Conservation (phyloP, 2,329 filamentous ascomycete species). For the Epicoccum sorghinum region DNA sequence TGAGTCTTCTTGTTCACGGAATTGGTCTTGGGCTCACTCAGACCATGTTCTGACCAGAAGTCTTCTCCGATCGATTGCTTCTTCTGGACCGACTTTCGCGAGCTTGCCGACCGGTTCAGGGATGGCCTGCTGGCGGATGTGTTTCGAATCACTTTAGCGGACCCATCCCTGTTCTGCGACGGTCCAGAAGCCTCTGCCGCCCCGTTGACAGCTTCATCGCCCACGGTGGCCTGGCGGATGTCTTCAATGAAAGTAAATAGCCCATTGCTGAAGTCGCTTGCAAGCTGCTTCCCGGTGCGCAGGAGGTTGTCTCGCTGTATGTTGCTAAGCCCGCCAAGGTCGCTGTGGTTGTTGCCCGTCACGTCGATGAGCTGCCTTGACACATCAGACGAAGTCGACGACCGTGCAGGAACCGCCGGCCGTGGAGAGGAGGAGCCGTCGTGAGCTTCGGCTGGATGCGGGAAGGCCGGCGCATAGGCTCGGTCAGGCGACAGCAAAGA, state of each 20-base stretch:
- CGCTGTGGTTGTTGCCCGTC: conserved; percentile 38
- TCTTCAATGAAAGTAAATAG: conserved; percentile 96
- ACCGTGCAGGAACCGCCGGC: conserved; percentile 22
- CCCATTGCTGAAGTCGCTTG: conserved; percentile 86
- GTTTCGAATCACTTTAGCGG: conserved; percentile 37
- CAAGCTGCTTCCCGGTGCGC: conserved; percentile 72
- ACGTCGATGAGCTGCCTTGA: conserved; percentile 34
- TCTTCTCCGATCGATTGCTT: conserved; percentile 48
- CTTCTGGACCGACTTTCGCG: conserved; percentile 38
- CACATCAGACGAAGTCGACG: conserved; percentile 43
- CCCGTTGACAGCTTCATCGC: conserved; percentile 76
- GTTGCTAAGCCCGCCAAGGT: conserved; percentile 36
- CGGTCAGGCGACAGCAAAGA: conserved; percentile 77
- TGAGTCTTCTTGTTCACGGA: conserved; percentile 48
- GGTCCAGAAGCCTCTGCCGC: conserved; percentile 42
- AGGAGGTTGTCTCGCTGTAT: conserved; percentile 47
- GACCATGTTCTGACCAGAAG: conserved; percentile 52
- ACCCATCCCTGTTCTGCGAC: conserved; percentile 34
- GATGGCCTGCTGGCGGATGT: conserved; percentile 37
- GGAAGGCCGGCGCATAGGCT: conserved; percentile 45
- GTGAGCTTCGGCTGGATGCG: conserved; percentile 47
- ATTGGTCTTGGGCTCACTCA: conserved; percentile 47
- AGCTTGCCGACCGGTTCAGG: conserved; percentile 41
- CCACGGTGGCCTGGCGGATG: conserved; percentile 91
- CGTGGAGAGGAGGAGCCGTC: conserved; percentile 23